Evolutionary conservation across 495 filamentous ascomycete genomes (phyloP), one percentile per base, ranked within the genome.

Genomic region (Trichoderma asperelloides): DNA sequence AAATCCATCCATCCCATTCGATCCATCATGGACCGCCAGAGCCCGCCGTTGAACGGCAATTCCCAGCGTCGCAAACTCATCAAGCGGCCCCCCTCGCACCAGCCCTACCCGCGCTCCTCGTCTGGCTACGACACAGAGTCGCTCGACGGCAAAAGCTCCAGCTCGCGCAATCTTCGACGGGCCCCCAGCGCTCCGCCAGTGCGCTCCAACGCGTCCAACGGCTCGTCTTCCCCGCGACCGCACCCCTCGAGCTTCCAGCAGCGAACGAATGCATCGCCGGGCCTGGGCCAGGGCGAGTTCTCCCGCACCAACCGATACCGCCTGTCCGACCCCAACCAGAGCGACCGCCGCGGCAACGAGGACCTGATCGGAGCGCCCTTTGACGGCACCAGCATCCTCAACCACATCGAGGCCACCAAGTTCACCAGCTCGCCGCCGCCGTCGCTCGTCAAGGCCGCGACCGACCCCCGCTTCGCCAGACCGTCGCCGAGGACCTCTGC

Each of bases 401-500:
- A 82, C 78, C 86, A 86, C 84, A 79, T 89, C 86, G 78, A 87
- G 79, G 74, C 87, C 82, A 74, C 80, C 75, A 39, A 51, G 49
- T 60, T 40, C 65, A 18, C 45, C 30, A n/a, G 23, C 65, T 28
- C 74, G 63, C 77, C 79, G 57, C 74, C 72, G 70, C 72, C 73
- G 66, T 77, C 80, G 69, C 69, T 80, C 67, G 75, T 78, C 64
- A 69, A 79, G 78, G 13, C 78, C 84, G 55, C 81, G 79, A 65
- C 76, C 83, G 65, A 83, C 86, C 65, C 84, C 86, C 72, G 83
- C 86, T 71, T 77, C 68, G 80, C 84, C 83, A 80, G 81, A 71
- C 76, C 86, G 70, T 80, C 83, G 71, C 82, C 96, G 66, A 86
- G 91, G 73, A 91, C 93, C 72, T 94, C 93, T 6, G 85, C 85